These are phyloP conservation scores for Arabidopsis suecica DNA, from an alignment of 345 rosid genomes.

Conservation along the genomic window DNA sequence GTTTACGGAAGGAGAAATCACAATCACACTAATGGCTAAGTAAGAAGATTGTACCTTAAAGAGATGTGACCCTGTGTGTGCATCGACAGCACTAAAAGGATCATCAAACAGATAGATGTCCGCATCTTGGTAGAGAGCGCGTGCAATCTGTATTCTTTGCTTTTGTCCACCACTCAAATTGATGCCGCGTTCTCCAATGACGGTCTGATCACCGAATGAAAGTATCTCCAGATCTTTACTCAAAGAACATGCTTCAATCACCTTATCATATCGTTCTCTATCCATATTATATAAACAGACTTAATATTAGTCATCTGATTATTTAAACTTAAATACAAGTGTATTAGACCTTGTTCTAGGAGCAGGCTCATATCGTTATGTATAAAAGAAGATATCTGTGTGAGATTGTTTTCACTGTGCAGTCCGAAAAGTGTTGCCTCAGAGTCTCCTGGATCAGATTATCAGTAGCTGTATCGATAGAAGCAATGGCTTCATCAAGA, in stretches of 20 bases:
- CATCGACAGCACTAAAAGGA: constrained; percentile 94
- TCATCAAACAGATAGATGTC: constrained; percentile 89
- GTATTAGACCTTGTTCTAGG: constrained; percentile 49
- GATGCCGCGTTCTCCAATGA: constrained; percentile 88
- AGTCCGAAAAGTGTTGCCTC: constrained; percentile 52
- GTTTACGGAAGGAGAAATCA: background rate
- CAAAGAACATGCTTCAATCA: constrained; percentile 75
- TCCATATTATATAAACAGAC: constrained; percentile 49
- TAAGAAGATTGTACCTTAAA: constrained; percentile 59
- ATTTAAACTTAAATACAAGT: background rate
- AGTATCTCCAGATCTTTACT: constrained; percentile 74
- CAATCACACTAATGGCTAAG: background rate
- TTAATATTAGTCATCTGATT: background rate
- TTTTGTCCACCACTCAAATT: constrained; percentile 93
- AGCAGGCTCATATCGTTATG: constrained; percentile 62
- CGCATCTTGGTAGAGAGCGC: constrained; percentile 85
- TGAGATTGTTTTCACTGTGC: constrained; percentile 60
- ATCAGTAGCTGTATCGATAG: constrained; percentile 65
- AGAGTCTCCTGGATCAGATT: constrained; percentile 61
- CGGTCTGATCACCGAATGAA: constrained; percentile 77
- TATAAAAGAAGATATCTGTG: constrained; percentile 63
- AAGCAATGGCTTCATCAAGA: constrained; percentile 73
- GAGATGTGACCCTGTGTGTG: constrained; percentile 84
- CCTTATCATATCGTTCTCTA: constrained; percentile 60
- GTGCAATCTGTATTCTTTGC: constrained; percentile 83